Evolutionary conservation across 2,329 filamentous ascomycete species (phyloP).

Genomic region (Trichoderma koningiopsis): DNA sequence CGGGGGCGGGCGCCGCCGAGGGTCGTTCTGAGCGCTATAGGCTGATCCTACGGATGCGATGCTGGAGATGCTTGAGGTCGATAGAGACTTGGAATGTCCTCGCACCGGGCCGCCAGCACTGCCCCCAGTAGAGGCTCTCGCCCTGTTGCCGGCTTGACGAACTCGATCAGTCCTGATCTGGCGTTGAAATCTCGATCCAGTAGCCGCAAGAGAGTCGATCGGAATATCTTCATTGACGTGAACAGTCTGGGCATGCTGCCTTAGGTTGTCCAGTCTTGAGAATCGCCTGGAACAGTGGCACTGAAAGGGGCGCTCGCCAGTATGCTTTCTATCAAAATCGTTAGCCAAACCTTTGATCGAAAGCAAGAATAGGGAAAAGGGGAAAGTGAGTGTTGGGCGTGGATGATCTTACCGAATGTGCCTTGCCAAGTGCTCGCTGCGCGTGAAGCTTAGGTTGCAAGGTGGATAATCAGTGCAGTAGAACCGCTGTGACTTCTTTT

Average conservation of each 20-base stretch:
- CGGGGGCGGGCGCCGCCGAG: conserved; percentile 74
- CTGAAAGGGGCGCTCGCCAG: conserved; percentile 92
- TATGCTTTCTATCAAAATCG: conserved; percentile 73
- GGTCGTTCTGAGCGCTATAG: conserved; percentile 66
- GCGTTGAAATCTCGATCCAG: conserved; percentile 86
- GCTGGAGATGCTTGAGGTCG: conserved; percentile 82
- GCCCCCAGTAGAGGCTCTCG: conserved; percentile 75
- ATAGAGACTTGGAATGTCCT: conserved; percentile 83
- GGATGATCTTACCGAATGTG: conserved; percentile 74
- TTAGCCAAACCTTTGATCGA: conserved; percentile 7
- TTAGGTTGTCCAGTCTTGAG: conserved; percentile 89
- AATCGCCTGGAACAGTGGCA: conserved; percentile 94
- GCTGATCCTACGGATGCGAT: conserved; percentile 68
- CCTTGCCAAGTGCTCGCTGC: conserved; percentile 91
- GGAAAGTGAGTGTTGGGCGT: neutral
- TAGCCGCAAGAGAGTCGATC: conserved; percentile 87
- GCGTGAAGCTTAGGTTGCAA: conserved; percentile 90
- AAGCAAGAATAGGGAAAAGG: neutral
- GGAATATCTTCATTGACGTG: conserved; percentile 98
- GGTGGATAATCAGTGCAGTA: conserved; percentile 95
- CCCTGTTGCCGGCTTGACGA: conserved; percentile 69
- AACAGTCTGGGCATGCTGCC: conserved; percentile 96
- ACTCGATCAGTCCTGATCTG: conserved; percentile 88
- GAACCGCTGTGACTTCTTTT: conserved; percentile 95
- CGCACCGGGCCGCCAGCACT: conserved; percentile 71